These are phyloP conservation scores for Ogataea salicorniae DNA, from an alignment of 805 yeast genomes.

Conservation along the genomic window DNA sequence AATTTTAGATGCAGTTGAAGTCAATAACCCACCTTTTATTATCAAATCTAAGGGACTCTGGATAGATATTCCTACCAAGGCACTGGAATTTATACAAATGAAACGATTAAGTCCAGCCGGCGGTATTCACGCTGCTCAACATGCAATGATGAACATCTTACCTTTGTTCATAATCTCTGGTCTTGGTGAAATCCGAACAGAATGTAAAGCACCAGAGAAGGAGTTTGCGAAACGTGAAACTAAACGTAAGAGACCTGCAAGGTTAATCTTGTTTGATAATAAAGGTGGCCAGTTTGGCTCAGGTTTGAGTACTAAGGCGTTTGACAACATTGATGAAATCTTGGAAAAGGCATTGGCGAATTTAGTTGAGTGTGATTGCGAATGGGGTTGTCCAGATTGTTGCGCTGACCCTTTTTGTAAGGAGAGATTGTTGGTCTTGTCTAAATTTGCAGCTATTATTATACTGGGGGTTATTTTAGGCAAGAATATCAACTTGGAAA, in stretches of 20 bases:
- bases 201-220: constrained; percentile 96
- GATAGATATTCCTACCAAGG: constrained; percentile 77
- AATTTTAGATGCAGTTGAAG: constrained; percentile 91
- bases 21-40: constrained; percentile 77
- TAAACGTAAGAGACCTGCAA: constrained; percentile 73
- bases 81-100: constrained; percentile 49
- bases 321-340: constrained; percentile 68
- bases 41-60: constrained; percentile 77
- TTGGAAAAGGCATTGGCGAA: constrained; percentile 54
- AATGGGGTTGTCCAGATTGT: constrained; percentile 74
- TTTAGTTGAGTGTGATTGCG: constrained; percentile 62
- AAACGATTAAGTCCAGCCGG: constrained; percentile 73
- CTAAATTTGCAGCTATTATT: constrained; percentile 79
- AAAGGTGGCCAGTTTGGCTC: constrained; percentile 77
- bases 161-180: constrained; percentile 72
- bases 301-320: constrained; percentile 76
- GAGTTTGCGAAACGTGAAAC: constrained; percentile 81
- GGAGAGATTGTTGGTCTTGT: constrained; percentile 75
- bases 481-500: constrained; percentile 40
- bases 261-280: constrained; percentile 79
- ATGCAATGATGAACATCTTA: constrained; percentile 73
- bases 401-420: constrained; percentile 79
- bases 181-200: constrained; percentile 77
- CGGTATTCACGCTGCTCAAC: constrained; percentile 96
- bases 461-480: constrained; percentile 62